Evolutionary conservation across 331 rosid genomes (phyloP).

Genomic region (Pyracantha coccinea): DNA sequence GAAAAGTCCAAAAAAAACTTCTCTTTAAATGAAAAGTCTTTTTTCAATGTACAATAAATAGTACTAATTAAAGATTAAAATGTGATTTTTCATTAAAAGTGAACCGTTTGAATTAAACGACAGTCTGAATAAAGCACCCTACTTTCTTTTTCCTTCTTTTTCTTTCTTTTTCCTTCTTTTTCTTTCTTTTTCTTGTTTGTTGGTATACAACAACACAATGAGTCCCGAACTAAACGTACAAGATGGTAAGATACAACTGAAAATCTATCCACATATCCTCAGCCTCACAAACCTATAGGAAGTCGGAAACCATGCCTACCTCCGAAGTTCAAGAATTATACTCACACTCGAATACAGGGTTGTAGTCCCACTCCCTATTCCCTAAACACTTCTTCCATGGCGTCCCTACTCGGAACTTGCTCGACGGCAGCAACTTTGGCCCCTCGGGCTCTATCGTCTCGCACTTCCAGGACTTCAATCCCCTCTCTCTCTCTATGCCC

Average conservation of each 20-base stretch:
- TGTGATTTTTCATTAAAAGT: too few relatives aligned
- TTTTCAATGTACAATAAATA: too few relatives aligned
- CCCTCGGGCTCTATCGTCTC: slow-evolving; percentile 38
- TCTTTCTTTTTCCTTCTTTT: too few relatives aligned
- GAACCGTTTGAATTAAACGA: too few relatives aligned
- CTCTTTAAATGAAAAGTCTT: too few relatives aligned
- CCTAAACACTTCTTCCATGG: slow-evolving; percentile 31
- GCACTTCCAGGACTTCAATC: slow-evolving; percentile 33
- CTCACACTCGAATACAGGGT: neutral
- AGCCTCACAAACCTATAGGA: slow-evolving; percentile 32
- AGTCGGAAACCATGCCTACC: slow-evolving; percentile 12
- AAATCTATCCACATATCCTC: slow-evolving; percentile 70
- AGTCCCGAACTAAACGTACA: neutral
- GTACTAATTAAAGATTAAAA: too few relatives aligned
- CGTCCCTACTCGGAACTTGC: slow-evolving; percentile 61
- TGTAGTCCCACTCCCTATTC: neutral
- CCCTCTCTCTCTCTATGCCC: slow-evolving; percentile 34
- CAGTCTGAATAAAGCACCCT: too few relatives aligned
- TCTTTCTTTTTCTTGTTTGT: neutral
- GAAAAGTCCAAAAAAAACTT: too few relatives aligned
- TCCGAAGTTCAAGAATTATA: slow-evolving; percentile 5
- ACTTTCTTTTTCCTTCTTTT: neutral
- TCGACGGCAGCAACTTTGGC: slow-evolving; percentile 52
- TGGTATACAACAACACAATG: neutral
- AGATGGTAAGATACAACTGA: neutral